Conservation (phyloP, 2,329 filamentous ascomycete species). For the Aspergillus sp. region DNA sequence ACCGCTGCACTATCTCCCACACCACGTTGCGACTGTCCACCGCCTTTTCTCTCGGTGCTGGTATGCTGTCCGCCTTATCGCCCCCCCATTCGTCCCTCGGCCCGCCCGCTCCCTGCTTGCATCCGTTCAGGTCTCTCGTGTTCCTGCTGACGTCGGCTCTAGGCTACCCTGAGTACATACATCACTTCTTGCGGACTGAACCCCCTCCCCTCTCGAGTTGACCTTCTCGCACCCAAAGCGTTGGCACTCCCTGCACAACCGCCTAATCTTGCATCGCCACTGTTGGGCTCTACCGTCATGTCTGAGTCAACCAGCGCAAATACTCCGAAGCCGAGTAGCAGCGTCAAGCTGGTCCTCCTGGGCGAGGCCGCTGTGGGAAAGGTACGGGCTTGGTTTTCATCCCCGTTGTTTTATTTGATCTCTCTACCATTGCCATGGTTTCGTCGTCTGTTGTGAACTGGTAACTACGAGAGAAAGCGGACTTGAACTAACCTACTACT, state of each 20-base stretch:
- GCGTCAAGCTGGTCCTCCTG: conserved; percentile 97
- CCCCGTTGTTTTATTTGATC: not conserved
- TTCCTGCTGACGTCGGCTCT: conserved; percentile 18
- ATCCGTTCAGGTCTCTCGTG: conserved; percentile 13
- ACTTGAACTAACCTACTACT: conserved; percentile 8
- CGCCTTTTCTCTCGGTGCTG: conserved; percentile 20
- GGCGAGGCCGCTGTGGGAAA: conserved; percentile 98
- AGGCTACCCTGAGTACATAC: conserved; percentile 20
- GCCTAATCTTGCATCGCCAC: conserved; percentile 22
- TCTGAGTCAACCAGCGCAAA: conserved; percentile 65
- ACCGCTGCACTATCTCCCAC: not conserved
- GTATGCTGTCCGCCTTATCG: conserved; percentile 14
- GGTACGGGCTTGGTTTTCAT: conserved; percentile 53
- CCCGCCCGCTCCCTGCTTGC: conserved; percentile 10
- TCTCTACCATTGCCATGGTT: not conserved
- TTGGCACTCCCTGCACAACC: conserved; percentile 30
- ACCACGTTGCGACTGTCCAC: conserved; percentile 16
- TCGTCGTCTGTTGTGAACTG: conserved; percentile 15
- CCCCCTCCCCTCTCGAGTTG: conserved; percentile 19
- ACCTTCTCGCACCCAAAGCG: conserved; percentile 22
- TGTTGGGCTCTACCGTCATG: conserved; percentile 51
- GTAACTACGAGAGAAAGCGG: conserved; percentile 19
- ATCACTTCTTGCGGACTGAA: conserved; percentile 9
- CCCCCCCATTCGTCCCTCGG: conserved; percentile 8
- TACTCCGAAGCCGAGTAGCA: conserved; percentile 93